A percentile compares a stretch with the other conserved stretches of the same genome.
Evolutionary conservation across 768 basidiomycete genomes (phyloP).

Genomic region (Collybiopsis luxurians): DNA sequence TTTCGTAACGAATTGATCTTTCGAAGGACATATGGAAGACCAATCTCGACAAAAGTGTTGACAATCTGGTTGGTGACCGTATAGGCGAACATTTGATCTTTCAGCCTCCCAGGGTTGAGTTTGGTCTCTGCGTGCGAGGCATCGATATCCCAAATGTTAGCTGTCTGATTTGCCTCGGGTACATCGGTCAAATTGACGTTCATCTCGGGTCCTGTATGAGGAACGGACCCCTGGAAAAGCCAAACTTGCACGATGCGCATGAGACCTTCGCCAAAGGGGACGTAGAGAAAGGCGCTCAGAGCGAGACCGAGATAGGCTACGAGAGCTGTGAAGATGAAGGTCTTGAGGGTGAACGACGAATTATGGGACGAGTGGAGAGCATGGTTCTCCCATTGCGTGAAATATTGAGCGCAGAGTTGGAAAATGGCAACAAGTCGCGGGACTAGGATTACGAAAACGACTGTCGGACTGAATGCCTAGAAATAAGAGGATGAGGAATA

Average conservation of each 20-base stretch:
- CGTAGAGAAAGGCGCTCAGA: constrained; percentile 93
- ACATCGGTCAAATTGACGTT: neutral
- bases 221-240: constrained; percentile 31
- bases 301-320: constrained; percentile 89
- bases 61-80: constrained; percentile 86
- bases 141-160: constrained; percentile 49
- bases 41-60: constrained; percentile 76
- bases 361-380: constrained; percentile 73
- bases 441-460: constrained; percentile 78
- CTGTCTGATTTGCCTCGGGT: constrained; percentile 9
- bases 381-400: constrained; percentile 94
- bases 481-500: too few relatives aligned
- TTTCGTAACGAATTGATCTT: constrained; percentile 49
- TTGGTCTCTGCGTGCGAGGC: constrained; percentile 49
- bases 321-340: constrained; percentile 84
- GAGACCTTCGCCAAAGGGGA: constrained; percentile 86
- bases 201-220: constrained; percentile 13
- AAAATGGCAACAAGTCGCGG: constrained; percentile 78
- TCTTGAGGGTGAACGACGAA: constrained; percentile 73
- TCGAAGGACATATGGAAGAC: constrained; percentile 74
- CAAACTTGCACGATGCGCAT: constrained; percentile 57
- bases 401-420: constrained; percentile 59
- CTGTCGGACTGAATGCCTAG: constrained; percentile 79
- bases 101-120: constrained; percentile 66
- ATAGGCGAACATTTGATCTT: constrained; percentile 92